Conservation (phyloP, 2,329 filamentous ascomycete species). For the Paraphoma chrysanthemicola region DNA sequence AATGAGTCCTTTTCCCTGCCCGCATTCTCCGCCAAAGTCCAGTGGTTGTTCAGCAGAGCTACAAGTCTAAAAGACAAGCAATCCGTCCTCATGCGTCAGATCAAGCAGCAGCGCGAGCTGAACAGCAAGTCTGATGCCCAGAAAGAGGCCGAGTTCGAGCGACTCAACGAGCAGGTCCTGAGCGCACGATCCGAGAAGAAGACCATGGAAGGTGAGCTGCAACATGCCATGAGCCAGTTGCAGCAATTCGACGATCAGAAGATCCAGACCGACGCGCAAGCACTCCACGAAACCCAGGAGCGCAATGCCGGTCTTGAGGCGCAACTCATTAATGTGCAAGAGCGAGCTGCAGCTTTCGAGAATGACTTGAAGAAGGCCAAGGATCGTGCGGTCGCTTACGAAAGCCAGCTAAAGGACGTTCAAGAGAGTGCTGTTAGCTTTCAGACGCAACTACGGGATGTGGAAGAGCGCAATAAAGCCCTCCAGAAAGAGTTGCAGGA, state of each 20-base stretch:
- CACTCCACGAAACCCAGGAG: slow-evolving; percentile 37
- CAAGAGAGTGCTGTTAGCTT: slow-evolving; percentile 38
- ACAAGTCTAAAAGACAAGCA: slow-evolving; percentile 85
- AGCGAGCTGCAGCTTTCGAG: slow-evolving; percentile 41
- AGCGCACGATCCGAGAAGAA: slow-evolving; percentile 44
- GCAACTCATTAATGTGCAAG: slow-evolving; percentile 42
- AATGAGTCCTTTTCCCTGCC: slow-evolving; percentile 73
- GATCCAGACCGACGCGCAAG: slow-evolving; percentile 22
- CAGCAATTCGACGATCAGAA: slow-evolving; percentile 38
- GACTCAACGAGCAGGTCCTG: slow-evolving; percentile 51
- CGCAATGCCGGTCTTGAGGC: slow-evolving; percentile 42
- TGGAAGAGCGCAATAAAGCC: slow-evolving; percentile 32
- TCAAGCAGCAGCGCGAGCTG: slow-evolving; percentile 92
- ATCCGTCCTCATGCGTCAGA: slow-evolving; percentile 84
- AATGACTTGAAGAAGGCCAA: slow-evolving; percentile 32
- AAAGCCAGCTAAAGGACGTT: slow-evolving; percentile 42
- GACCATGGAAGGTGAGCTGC: slow-evolving; percentile 44
- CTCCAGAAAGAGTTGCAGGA: slow-evolving; percentile 40
- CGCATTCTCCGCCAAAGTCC: slow-evolving; percentile 79
- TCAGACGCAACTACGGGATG: slow-evolving; percentile 37
- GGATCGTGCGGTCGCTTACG: slow-evolving; percentile 38
- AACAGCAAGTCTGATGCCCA: slow-evolving; percentile 81
- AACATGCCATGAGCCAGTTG: slow-evolving; percentile 43
- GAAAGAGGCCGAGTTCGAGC: slow-evolving; percentile 48
- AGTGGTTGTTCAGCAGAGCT: slow-evolving; percentile 79